Evolutionary conservation across 495 filamentous ascomycete species (phyloP).

Genomic region (Penicillium subrubescens): DNA sequence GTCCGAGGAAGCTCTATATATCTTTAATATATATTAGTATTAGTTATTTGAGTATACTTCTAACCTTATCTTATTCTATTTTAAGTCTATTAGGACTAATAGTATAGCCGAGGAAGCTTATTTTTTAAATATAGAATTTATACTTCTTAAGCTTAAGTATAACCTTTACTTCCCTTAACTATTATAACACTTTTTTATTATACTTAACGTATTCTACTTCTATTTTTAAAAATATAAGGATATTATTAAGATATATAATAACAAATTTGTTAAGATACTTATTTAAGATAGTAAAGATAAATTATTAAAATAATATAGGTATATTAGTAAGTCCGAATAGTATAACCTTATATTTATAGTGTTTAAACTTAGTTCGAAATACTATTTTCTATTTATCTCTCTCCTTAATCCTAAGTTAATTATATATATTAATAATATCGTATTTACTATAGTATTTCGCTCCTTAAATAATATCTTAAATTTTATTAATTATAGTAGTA

Average conservation of each 20-base stretch:
- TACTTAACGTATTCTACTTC: background rate
- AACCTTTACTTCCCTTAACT: conserved; percentile 9
- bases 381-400: conserved; percentile 21
- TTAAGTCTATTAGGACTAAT: background rate
- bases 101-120: conserved; percentile 2
- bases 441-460: conserved; percentile 30
- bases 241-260: background rate
- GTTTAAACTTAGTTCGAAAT: conserved; percentile 19
- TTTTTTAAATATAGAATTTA: background rate
- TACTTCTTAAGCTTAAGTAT: conserved; percentile 20
- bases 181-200: conserved; percentile 1
- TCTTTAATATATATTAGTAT: background rate
- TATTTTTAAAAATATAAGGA: background rate
- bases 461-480: conserved; percentile 21
- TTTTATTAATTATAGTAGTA: conserved; percentile 23
- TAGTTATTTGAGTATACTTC: background rate
- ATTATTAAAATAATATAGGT: conserved; percentile 14
- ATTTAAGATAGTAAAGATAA: background rate
- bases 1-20: background rate
- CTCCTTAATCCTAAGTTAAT: conserved; percentile 17
- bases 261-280: background rate
- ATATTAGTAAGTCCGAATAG: conserved; percentile 20
- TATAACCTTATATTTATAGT: conserved; percentile 23
- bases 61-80: background rate
- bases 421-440: conserved; percentile 23